These are phyloP conservation scores for Thermochaetoides thermophila DNA, from an alignment of 495 filamentous ascomycete genomes.

Conservation along the genomic window DNA sequence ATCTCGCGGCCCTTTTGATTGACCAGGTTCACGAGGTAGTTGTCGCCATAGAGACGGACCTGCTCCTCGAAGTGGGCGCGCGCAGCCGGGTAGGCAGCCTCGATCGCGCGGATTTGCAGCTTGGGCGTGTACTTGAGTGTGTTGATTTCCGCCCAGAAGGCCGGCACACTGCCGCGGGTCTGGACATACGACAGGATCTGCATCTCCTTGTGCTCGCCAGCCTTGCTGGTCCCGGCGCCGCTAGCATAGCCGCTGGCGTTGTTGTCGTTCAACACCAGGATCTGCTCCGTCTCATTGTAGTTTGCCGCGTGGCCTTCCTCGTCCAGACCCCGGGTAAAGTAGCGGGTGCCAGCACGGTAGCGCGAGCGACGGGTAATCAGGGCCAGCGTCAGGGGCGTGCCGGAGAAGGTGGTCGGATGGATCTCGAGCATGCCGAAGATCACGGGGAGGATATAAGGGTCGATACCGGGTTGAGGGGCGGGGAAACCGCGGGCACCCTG, in stretches of 20 bases:
- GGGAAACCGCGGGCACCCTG: constrained; percentile 36
- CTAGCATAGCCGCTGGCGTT: constrained; percentile 63
- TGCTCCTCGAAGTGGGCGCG: constrained; percentile 83
- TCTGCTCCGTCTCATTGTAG: constrained; percentile 95
- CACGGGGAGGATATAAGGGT: constrained; percentile 88
- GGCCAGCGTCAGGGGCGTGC: constrained; percentile 65
- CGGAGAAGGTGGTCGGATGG: constrained; percentile 62
- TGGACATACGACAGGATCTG: constrained; percentile 91
- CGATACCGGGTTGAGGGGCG: constrained; percentile 57
- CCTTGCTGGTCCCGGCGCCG: constrained; percentile 45
- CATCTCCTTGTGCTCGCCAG: constrained; percentile 48
- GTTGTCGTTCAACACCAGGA: constrained; percentile 70
- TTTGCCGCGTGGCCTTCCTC: constrained; percentile 89
- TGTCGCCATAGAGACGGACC: constrained; percentile 83
- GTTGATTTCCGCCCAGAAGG: constrained; percentile 92
- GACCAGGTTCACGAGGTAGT: constrained; percentile 90
- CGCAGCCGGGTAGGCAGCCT: constrained; percentile 66
- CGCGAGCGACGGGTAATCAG: constrained; percentile 79
- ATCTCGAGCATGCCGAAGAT: constrained; percentile 93
- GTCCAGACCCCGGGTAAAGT: constrained; percentile 87
- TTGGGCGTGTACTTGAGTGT: constrained; percentile 77
- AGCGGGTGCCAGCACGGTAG: constrained; percentile 77
- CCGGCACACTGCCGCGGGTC: constrained; percentile 85
- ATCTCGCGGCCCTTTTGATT: constrained; percentile 87
- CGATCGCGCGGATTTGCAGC: constrained; percentile 71